Base-by-base conservation (phyloP, 345 rosid genomes). In the Combretum micranthum region DNA sequence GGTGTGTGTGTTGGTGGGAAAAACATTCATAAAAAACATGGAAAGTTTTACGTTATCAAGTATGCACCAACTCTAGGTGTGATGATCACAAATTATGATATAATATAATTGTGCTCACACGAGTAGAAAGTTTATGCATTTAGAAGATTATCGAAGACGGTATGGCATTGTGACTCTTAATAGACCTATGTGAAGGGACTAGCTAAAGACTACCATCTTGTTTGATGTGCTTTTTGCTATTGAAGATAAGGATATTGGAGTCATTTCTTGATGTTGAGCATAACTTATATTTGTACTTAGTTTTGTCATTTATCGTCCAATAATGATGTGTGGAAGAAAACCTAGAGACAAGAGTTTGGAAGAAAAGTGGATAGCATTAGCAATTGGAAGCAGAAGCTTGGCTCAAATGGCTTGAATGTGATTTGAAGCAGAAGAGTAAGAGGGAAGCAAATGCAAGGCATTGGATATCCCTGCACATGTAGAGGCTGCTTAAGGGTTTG, bases 101-200 rank as follows among this genome's bases (percentile, higher is more conserved):
- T 49, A 12, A 12, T 52, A 42, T n/a, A 59, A 22, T 19, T 22
- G 2, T 42, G 21, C 46, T 61, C 64, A 69, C 13, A 44, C 0
- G 78, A 73, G 46, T 61, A 55, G 13, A 78, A 76, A 20, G 75
- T 82, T 50, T 84, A n/a, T 89, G 17, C 59, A 81, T 82, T 42
- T 90, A 87, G 96, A 88, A 83, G 67, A 64, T 70, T 57, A 86
- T 86, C 7, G 86, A 88, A 65, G 90, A 91, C 63, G 79, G 77
- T 21, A 70, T 87, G 64, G 85, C 64, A 15, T 75, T 69, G 44
- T 90, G 87, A n/a, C 69, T 87, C 60, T 80, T n/a, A 62, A 82
- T 82, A 13, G 82, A 71, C 63, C 74, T 87, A 13, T 80, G 83
- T 23, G 73, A 78, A 16, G 75, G 66, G 66, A 37, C 75, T 43